Evolutionary conservation across 1,284 basidiomycete genomes (phyloP).

Genomic region (Fomes fomentarius): DNA sequence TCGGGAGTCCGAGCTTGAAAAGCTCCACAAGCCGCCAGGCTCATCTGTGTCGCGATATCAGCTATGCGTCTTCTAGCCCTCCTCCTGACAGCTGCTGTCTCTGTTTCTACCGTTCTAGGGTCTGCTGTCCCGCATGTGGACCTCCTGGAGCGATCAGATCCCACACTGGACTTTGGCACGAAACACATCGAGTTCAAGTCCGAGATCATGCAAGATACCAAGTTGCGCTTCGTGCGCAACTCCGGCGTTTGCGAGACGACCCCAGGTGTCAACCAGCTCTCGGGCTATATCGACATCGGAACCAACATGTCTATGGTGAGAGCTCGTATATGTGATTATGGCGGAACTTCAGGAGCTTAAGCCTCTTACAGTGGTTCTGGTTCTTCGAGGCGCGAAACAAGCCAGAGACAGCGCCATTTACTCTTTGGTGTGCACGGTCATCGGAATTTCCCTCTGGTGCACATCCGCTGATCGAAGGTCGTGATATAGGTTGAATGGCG

Average conservation of each 20-base stretch:
- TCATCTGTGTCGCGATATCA: too few species aligned
- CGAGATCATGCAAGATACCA: conserved; percentile 24
- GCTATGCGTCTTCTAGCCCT: neutral
- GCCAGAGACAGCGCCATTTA: conserved; percentile 65
- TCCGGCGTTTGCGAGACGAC: conserved; percentile 77
- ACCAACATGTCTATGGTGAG: conserved; percentile 62
- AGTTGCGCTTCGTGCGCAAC: conserved; percentile 57
- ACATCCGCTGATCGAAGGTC: conserved; percentile 11
- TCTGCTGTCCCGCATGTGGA: neutral
- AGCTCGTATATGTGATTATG: too few species aligned
- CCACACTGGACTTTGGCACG: neutral
- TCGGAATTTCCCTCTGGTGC: neutral
- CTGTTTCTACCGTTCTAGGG: neutral
- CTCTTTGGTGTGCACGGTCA: conserved; percentile 53
- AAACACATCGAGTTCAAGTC: conserved; percentile 20
- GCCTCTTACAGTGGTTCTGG: conserved; percentile 61
- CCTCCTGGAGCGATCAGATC: neutral
- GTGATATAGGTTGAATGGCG: conserved; percentile 53
- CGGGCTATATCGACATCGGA: conserved; percentile 67
- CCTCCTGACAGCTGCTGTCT: neutral
- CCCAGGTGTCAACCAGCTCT: conserved; percentile 65
- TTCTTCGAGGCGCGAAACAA: conserved; percentile 67
- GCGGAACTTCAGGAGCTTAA: too few species aligned
- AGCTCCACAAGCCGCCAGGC: too few species aligned
- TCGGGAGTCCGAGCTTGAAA: too few species aligned